Conservation (phyloP, 2,329 filamentous ascomycete species). For the Aspergillus amoenus region DNA sequence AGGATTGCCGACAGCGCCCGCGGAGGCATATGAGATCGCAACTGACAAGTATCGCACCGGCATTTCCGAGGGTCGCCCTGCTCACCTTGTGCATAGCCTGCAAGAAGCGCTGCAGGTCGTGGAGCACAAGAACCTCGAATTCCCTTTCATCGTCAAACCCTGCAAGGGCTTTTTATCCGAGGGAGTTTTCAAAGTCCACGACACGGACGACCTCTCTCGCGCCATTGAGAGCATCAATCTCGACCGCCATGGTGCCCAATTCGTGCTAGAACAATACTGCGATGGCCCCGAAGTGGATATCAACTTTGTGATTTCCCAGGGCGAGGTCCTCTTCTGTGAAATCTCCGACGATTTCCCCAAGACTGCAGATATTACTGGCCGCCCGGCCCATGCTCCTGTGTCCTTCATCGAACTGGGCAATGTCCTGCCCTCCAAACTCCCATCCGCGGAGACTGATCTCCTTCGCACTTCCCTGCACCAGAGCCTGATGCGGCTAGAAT, state of each 20-base stretch:
- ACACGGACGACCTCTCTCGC: not conserved
- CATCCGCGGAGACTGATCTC: not conserved
- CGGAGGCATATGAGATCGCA: not conserved
- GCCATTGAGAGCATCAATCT: not conserved
- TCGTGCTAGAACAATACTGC: conserved; percentile 14
- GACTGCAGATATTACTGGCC: not conserved
- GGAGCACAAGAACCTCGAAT: not conserved
- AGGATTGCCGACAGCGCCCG: not conserved
- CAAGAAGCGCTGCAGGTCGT: not conserved
- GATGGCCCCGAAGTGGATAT: conserved; percentile 18
- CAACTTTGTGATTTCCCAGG: conserved; percentile 18
- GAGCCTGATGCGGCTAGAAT: conserved; percentile 1
- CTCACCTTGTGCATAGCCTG: not conserved
- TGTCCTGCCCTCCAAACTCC: conserved; percentile 1
- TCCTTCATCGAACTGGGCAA: conserved; percentile 5
- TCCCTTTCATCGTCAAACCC: not conserved
- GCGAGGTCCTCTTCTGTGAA: conserved; percentile 16
- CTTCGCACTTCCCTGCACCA: not conserved
- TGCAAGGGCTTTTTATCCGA: not conserved
- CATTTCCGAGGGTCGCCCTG: not conserved
- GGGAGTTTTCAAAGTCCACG: not conserved
- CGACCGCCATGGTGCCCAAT: not conserved
- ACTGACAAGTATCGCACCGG: not conserved
- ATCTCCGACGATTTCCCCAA: conserved; percentile 17
- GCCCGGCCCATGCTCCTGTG: not conserved